Base-by-base conservation (phyloP, 176 grass and related monocot species). In the Aegilops bicornis region DNA sequence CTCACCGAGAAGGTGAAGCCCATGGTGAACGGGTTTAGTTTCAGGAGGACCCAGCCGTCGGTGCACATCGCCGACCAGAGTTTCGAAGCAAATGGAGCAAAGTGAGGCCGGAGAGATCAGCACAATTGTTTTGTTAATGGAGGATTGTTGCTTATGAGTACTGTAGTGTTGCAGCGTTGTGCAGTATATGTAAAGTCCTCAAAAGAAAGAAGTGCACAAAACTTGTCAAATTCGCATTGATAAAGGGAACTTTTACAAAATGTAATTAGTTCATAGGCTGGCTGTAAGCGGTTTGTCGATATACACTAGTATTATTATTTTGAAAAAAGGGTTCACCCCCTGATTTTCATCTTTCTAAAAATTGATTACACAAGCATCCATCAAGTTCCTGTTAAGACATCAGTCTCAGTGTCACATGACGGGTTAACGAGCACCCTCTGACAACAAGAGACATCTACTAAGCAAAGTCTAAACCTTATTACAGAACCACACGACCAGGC, bases 1-100 rank as follows among this genome's bases (percentile, higher is more conserved):
- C 85, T 89, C 22, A 73, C 77, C 0, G 93, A 98, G 93, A 95
- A 92, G 69, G 43, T 79, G 32, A 98, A 92, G 48, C 92, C 95
- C 40, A 83, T 95, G 91, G 69, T 93, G 10, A 93, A 72, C 68
- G 76, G 89, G 73, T 48, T 92, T 48, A 50, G 76, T 75, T 88
- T 87, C 52, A 87, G 84, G 65, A 83, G 75, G 43, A 20, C 87
- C 8, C 40, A 42, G 31, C 68, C 81, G 14, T 70, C 75, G 1
- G 54, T 80, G 84, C 87, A 87, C 24, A 20, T 84, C 10, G 32
- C 69, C 1, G 76, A 84, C 3, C 22, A 59, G 7, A 68, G 75
- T 67, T 70, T 68, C 0, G 37, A n/a, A 85, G 30, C 22, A 77
- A 70, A 5, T 85, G 77, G 82, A 77, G 78, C 27, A 15, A 24